phyloP scores from a whole-genome alignment of 345 rosid species.

The Ceriops zippeliana region DNA sequence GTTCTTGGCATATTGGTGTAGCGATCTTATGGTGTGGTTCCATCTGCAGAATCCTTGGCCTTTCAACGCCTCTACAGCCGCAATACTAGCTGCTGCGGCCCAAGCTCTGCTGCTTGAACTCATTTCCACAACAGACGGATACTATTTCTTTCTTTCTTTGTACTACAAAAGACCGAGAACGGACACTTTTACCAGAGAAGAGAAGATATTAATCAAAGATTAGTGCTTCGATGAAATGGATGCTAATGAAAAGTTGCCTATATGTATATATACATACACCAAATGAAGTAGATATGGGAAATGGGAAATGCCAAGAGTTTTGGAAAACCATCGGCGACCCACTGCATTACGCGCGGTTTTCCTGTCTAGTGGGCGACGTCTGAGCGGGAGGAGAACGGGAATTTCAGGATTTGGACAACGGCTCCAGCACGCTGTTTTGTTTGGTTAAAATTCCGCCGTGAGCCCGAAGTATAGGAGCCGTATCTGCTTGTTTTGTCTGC shows the following conservation, averaged over 20 bases:
- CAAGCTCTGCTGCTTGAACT: constrained; percentile 36
- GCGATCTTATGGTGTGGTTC: constrained; percentile 27
- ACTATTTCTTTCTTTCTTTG: too few species aligned
- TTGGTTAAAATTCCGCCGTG: background rate
- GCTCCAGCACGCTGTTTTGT: background rate
- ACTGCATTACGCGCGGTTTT: too few species aligned
- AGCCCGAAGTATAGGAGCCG: background rate
- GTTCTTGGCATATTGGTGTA: constrained; percentile 22
- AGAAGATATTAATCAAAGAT: too few species aligned
- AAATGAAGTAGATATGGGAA: too few species aligned
- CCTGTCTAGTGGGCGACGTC: too few species aligned
- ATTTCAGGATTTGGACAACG: too few species aligned
- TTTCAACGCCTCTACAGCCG: constrained; percentile 39
- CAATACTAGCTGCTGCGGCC: constrained; percentile 35
- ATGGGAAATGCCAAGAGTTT: too few species aligned
- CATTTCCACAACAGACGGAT: constrained; percentile 11
- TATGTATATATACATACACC: too few species aligned
- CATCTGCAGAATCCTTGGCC: constrained; percentile 46
- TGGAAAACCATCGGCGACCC: too few species aligned
- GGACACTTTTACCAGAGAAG: background rate
- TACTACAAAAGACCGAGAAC: background rate
- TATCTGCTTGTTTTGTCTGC: background rate
- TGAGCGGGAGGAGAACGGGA: background rate
- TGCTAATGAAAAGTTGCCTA: too few species aligned
- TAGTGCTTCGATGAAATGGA: too few species aligned